Base-by-base conservation (phyloP, 2,329 filamentous ascomycete genomes). In the Microsporum ferrugineum region DNA sequence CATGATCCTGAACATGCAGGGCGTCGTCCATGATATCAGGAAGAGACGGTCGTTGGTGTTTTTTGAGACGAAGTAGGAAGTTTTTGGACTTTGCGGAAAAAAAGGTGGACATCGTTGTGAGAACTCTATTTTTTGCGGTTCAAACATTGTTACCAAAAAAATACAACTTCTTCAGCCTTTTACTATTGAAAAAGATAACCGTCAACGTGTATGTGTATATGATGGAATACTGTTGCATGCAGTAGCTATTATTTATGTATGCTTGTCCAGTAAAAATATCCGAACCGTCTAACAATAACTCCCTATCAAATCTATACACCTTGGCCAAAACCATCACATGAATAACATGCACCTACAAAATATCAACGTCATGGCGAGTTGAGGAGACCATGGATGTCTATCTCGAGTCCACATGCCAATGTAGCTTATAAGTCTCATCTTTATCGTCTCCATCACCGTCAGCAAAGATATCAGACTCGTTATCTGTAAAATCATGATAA, bases 401-500 rank as follows among this genome's bases (percentile, higher is more conserved):
- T 60, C 60, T 61, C 33, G 59, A 57, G 31, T 63, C 49, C 17
- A 75, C 64, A 64, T 73, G 74, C 7, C 67, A 67, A 68, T 78
- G 76, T 38, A 79, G 67, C 36, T 71, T 71, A 65, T 75, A 78
- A 17, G 71, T 67, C 59, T 77, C 75, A 36, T 57, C 59, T n/a
- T 58, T 64, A 60, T 68, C 67, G 36, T 71, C 67, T 5, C 70
- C 73, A 63, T 76, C 76, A 31, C 73, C 73, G 63, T 73, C 72
- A 38, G 71, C 68, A 64, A 78, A 78, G 49, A 77, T 71, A 66
- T 80, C 76, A 59, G 79, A 79, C 62, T 81, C 75, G 66, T 80
- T 79, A 66, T 80, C 79, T 23, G 76, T 78, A 64, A 80, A 82
- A 60, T 82, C 79, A 62, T 78, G 76, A 77, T 84, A 75, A 47